Evolutionary conservation across 805 yeast species (phyloP).

Genomic region (Monosporozyma aerobia): DNA sequence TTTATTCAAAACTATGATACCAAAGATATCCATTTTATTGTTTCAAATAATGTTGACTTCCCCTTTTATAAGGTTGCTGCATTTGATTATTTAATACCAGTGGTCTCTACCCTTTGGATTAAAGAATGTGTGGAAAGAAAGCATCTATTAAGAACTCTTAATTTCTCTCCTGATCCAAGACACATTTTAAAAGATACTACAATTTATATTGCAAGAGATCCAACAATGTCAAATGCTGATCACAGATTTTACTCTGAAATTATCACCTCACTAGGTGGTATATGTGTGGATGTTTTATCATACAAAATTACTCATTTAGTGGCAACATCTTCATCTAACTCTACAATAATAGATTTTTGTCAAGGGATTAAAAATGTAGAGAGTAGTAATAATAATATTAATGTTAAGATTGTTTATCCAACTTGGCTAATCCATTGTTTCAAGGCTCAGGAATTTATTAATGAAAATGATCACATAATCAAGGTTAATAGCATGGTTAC

Average conservation of each 20-base stretch:
- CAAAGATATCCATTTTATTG: constrained; percentile 18
- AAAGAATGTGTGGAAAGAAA: constrained; percentile 12
- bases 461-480: constrained; percentile 47
- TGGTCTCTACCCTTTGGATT: constrained; percentile 24
- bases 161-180: constrained; percentile 62
- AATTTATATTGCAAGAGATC: constrained; percentile 35
- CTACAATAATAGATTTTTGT: constrained; percentile 14
- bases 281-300: constrained; percentile 49
- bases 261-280: constrained; percentile 65
- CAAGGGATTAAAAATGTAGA: constrained; percentile 17
- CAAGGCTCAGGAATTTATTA: constrained; percentile 39
- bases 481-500: constrained; percentile 3
- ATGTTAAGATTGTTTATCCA: constrained; percentile 54
- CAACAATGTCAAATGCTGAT: constrained; percentile 45
- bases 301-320: constrained; percentile 73
- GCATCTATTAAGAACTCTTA: constrained; percentile 18
- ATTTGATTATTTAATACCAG: constrained; percentile 25
- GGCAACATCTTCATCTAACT: constrained; percentile 34
- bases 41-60: constrained; percentile 16
- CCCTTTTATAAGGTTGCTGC: constrained; percentile 24
- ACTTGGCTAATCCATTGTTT: constrained; percentile 74
- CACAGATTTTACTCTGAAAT: constrained; percentile 56
- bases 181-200: constrained; percentile 54
- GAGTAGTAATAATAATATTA: not conserved
- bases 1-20: constrained; percentile 9